These are phyloP conservation scores for Puccinia polysora DNA, from an alignment of 1,284 basidiomycete species.

Conservation along the genomic window DNA sequence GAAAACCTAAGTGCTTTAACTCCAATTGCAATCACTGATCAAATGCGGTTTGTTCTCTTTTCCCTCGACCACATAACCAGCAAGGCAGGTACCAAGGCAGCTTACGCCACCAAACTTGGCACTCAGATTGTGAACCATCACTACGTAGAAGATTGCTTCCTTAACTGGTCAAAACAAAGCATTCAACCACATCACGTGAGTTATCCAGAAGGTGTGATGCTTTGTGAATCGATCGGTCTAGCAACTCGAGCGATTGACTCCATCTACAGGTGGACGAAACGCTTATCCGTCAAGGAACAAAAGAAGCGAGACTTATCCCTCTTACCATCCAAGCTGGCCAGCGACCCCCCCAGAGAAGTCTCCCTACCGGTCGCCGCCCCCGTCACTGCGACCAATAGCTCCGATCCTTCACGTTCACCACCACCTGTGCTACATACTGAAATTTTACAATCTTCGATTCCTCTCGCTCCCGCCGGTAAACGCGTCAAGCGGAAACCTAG, in stretches of 20 bases:
- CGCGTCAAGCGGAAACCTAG: conserved; percentile 14
- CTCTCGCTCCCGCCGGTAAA: background rate
- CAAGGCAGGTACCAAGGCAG: conserved; percentile 33
- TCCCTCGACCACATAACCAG: background rate
- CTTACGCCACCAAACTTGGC: conserved; percentile 7
- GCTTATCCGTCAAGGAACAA: background rate
- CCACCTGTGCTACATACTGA: too few relatives aligned
- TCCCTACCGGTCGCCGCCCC: background rate
- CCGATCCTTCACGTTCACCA: background rate
- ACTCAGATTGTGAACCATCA: conserved; percentile 40
- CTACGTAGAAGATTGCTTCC: conserved; percentile 40
- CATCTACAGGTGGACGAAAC: conserved; percentile 24
- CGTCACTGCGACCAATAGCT: background rate
- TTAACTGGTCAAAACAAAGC: conserved; percentile 18
- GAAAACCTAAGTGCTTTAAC: background rate
- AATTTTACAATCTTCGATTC: too few relatives aligned
- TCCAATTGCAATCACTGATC: background rate
- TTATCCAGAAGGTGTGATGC: conserved; percentile 17
- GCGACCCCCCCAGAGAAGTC: background rate
- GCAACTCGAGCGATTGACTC: background rate
- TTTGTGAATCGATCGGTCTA: conserved; percentile 13
- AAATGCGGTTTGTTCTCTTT: background rate
- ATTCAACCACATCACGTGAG: conserved; percentile 13
- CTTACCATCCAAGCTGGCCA: background rate
- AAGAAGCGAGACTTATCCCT: conserved; percentile 9